A percentile compares a stretch with the other conserved stretches of the same genome.
These are phyloP conservation scores for Magnusiomyces paraingens DNA, from an alignment of 1,139 yeast genomes.

Conservation along the genomic window DNA sequence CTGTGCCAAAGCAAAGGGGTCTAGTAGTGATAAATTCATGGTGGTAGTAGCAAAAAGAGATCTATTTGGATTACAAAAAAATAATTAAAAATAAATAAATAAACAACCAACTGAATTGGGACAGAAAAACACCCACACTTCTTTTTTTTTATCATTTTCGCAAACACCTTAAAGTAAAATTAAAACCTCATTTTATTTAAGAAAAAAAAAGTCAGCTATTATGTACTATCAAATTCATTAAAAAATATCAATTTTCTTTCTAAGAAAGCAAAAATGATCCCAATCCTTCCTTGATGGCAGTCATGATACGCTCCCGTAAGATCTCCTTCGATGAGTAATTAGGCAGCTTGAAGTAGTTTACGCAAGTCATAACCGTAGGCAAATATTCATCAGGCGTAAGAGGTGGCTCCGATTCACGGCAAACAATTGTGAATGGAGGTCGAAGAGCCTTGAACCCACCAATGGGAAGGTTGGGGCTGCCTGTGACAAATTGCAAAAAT, in stretches of 20 bases:
- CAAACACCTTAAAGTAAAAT: no score
- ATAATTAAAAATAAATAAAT: background rate
- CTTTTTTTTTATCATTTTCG: no score
- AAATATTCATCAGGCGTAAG: conserved; percentile 70
- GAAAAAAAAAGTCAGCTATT: no score
- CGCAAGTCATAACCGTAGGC: conserved; percentile 99
- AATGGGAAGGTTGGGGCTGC: conserved; percentile 86
- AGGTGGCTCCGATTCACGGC: conserved; percentile 59
- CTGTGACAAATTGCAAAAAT: conserved; percentile 85
- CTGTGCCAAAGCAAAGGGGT: conserved; percentile 87
- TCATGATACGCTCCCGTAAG: conserved; percentile 50
- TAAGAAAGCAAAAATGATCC: conserved; percentile 79
- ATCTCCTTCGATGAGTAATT: conserved; percentile 60
- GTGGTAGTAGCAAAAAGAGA: background rate
- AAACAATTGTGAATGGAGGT: conserved; percentile 83
- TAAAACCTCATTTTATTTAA: no score
- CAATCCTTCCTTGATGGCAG: conserved; percentile 83
- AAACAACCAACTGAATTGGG: background rate
- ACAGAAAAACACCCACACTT: no score
- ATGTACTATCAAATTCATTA: background rate
- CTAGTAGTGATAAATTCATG: conserved; percentile 82
- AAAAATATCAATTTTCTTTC: background rate
- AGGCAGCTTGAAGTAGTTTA: conserved; percentile 86
- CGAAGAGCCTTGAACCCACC: conserved; percentile 85
- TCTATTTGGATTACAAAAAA: background rate